These are phyloP conservation scores for Nematocida major DNA, from an alignment of 371 early-diverging fungal genomes.

Conservation along the genomic window DNA sequence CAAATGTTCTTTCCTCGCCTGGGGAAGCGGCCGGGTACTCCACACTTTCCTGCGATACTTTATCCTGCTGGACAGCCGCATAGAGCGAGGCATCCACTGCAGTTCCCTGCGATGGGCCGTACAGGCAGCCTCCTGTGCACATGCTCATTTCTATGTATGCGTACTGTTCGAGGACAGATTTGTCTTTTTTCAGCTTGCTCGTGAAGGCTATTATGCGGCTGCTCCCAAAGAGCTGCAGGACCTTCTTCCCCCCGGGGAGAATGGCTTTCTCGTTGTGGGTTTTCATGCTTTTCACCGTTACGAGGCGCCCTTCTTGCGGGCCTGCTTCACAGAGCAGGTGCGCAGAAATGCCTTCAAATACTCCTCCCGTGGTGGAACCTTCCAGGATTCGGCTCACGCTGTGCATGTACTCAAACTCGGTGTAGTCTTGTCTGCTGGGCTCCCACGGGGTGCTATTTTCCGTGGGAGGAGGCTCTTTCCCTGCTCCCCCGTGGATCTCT, in stretches of 20 bases:
- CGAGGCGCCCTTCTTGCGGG: neutral
- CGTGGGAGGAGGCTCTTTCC: too few relatives aligned
- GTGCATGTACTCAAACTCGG: neutral
- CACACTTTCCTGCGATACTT: neutral
- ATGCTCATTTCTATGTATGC: conserved; percentile 37
- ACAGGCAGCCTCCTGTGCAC: conserved; percentile 31
- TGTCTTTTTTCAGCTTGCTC: conserved; percentile 14
- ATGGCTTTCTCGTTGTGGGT: conserved; percentile 24
- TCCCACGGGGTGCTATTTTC: neutral
- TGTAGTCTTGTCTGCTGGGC: neutral
- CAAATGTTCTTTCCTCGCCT: neutral
- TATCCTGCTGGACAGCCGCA: neutral
- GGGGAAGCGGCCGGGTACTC: neutral
- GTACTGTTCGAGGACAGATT: neutral
- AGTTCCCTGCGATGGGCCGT: conserved; percentile 37
- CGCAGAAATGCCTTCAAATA: conserved; percentile 9
- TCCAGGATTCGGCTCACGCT: neutral
- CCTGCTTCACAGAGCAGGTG: neutral
- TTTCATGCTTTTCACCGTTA: neutral
- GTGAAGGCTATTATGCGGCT: conserved; percentile 33
- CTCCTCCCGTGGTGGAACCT: conserved; percentile 35
- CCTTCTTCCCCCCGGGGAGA: neutral
- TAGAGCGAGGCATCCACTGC: neutral
- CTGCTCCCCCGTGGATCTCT: neutral
- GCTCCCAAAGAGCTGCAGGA: conserved; percentile 26